Percentiles rank a stretch among this genome's conserved stretches.
Conservation (phyloP, 805 yeast species). For the Danielia oregonensis region DNA sequence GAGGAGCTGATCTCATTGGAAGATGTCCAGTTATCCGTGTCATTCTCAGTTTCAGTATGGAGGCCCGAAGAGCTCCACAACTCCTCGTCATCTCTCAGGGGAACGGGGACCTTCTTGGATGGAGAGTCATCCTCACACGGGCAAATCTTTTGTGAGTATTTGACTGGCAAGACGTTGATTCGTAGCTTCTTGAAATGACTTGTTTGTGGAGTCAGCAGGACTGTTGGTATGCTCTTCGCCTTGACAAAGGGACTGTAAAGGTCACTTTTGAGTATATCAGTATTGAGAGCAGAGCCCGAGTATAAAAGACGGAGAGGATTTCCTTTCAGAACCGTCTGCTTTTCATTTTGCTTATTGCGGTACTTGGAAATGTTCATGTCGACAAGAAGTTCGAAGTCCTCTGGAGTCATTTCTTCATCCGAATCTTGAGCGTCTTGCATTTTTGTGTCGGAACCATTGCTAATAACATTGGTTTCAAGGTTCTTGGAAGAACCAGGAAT, state of each 20-base stretch:
- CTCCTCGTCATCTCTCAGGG: constrained; percentile 17
- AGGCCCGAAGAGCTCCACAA: constrained; percentile 25
- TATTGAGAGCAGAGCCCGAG: constrained; percentile 11
- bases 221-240: constrained; percentile 36
- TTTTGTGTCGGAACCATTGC: background rate
- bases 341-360: constrained; percentile 22
- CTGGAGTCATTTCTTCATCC: constrained; percentile 12
- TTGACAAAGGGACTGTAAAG: constrained; percentile 8
- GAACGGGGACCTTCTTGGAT: constrained; percentile 4
- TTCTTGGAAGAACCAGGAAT: background rate
- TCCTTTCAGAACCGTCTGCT: constrained; percentile 3
- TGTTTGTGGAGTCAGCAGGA: constrained; percentile 29
- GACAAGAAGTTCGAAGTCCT: constrained; percentile 33
- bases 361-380: constrained; percentile 29
- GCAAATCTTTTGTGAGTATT: constrained; percentile 1
- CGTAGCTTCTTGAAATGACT: constrained; percentile 42
- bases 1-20: constrained; percentile 6
- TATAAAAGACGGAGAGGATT: constrained; percentile 28
- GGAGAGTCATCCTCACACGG: constrained; percentile 4
- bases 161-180: constrained; percentile 27
- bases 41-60: constrained; percentile 20
- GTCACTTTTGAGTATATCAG: constrained; percentile 2
- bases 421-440: background rate
- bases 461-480: background rate
- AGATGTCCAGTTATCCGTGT: constrained; percentile 6